phyloP scores from a whole-genome alignment of 2,329 filamentous ascomycete species.

The Pseudodiploospora longispora region DNA sequence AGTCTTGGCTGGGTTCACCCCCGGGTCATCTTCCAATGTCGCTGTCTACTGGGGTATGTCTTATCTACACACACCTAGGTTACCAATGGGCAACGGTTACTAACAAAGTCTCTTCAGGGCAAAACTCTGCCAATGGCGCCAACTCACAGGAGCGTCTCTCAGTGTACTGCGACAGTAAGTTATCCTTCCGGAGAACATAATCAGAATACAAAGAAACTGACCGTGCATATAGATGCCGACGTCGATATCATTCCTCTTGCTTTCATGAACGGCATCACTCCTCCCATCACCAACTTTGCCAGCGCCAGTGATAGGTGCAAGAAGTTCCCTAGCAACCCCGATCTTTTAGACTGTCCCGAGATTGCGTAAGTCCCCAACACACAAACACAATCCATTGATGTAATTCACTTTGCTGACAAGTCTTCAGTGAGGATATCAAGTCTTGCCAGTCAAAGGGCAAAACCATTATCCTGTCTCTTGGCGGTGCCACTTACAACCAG shows the following conservation, averaged over 20 bases:
- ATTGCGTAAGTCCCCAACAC: conserved; percentile 44
- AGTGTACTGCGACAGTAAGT: conserved; percentile 51
- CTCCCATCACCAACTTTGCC: conserved; percentile 54
- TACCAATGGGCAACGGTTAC: no score
- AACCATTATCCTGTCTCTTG: conserved; percentile 64
- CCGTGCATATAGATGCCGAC: conserved; percentile 28
- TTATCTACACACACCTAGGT: neutral
- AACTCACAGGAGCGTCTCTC: conserved; percentile 46
- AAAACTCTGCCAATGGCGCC: conserved; percentile 50
- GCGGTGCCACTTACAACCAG: conserved; percentile 62
- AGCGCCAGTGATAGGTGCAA: conserved; percentile 56
- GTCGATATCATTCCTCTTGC: conserved; percentile 54
- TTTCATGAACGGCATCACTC: conserved; percentile 52
- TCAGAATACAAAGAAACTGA: neutral
- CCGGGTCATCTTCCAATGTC: conserved; percentile 43
- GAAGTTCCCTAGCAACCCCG: conserved; percentile 44
- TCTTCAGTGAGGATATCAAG: conserved; percentile 39
- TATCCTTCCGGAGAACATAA: neutral
- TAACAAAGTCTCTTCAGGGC: conserved; percentile 26
- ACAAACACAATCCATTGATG: neutral
- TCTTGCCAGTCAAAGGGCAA: conserved; percentile 57
- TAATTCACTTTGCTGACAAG: neutral
- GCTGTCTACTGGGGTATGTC: conserved; percentile 58
- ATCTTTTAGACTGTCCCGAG: conserved; percentile 52
- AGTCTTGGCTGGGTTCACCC: conserved; percentile 34